Base-by-base conservation (phyloP, 768 basidiomycete species). In the Mycena haematopus region DNA sequence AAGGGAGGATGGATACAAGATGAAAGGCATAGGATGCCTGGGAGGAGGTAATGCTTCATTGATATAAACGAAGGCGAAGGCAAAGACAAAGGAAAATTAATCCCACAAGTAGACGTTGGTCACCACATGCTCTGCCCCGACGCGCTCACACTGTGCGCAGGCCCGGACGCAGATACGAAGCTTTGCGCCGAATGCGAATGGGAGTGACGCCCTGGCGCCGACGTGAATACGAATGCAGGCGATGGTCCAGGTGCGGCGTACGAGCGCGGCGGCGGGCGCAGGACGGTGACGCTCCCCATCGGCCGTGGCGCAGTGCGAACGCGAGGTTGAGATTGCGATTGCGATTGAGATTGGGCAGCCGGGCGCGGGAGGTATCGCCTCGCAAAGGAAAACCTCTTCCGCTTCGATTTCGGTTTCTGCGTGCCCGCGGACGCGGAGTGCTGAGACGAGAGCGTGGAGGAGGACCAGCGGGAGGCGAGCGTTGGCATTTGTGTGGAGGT, bases 391-490 rank as follows among this genome's bases (percentile, higher is more conserved):
- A 45, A 24, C 21, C 10, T 22, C 11, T 45, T 45, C 21, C 10
- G 8, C 11, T 45, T 45, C 44, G 44, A 13, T 15, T 36, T 36
- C 44, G 44, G 5, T 11, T 36, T 36, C 13, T 10, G 44, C 21
- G 44, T 22, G 22, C 21, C 10, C 10, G 21, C n/a, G 40, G 17
- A 15, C 22, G 44, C 11, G 22, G 44, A 45, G 10, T 45, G 44
- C 21, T 9, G 22, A 17, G 44, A 51, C 2, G 49, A 51, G 17
- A 51, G 29, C 17, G 49, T 51, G 6, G 49, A 51, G 9, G 49
- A 29, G 49, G 49, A 51, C 49, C 49, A 51, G 49, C 49, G 49
- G 25, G 49, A 51, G 49, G 29, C 25, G 49, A 51, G 49, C 11
- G n/a, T 6, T 8, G 44, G 44, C 8, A 10, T 5, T 3, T 21